Evolutionary conservation across 306 rosid genomes (phyloP), one percentile per base, ranked within the genome.

Genomic region (Geum urbanum): DNA sequence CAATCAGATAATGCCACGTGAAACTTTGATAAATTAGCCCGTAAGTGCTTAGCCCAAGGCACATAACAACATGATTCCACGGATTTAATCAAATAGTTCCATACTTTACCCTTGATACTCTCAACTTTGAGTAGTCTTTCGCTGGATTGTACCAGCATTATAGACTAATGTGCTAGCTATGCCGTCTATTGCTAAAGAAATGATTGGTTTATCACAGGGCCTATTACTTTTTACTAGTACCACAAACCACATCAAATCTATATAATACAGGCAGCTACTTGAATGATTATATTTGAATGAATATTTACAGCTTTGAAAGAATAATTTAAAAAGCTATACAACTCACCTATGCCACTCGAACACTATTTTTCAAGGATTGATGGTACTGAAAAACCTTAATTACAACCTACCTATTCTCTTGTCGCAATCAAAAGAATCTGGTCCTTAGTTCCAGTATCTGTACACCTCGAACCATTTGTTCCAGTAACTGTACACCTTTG

Each of bases 291-390:
- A 35, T 48, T 15, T 41, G 53, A 71, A 11, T 49, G 43, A 71
- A 40, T 78, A 84, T 80, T 61, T 79, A 86, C 84, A 88, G 55
- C 35, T 22, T 67, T 55, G 52, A 84, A 88, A 78, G 84, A 88
- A 84, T 82, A n/a, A n/a, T n/a, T n/a, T n/a, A 76, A 72, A 66
- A 82, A 62, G 76, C 74, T 75, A 73, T 82, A 76, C 58, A 66
- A 63, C 77, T 68, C 73, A 27, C n/a, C 75, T 77, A 78, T 7
- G 78, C 75, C 77, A 81, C 77, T 74, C 76, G 11, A 19, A 54
- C 9, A 20, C 19, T 19, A 8, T 74, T 72, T 69, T 67, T 83
- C 86, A 13, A 27, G 41, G 13, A n/a, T n/a, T n/a, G n/a, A n/a
- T n/a, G n/a, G n/a, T n/a, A 19, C 37, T 1, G 39, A 10, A 20